Conservation (phyloP, 768 basidiomycete genomes). For the Lactarius sanguifluus region DNA sequence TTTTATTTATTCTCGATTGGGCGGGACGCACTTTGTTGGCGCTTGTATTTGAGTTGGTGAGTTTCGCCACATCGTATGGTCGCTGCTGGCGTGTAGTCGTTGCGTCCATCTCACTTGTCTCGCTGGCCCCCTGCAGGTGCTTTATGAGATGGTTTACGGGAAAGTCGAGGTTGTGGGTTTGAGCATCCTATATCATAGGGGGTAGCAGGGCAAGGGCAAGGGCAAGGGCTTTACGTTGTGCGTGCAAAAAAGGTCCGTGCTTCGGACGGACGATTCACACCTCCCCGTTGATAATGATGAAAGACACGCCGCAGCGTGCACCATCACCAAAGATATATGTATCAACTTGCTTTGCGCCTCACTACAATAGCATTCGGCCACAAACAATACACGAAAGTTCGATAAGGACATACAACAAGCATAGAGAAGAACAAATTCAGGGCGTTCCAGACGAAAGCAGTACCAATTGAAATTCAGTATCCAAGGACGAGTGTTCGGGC, state of each 20-base stretch:
- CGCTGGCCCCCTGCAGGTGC: not conserved
- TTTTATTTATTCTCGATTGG: not conserved
- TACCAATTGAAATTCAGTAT: not conserved
- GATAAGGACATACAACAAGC: not conserved
- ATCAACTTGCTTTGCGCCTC: not conserved
- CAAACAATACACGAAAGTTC: not conserved
- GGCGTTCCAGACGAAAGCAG: not conserved
- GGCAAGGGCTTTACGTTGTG: constrained; percentile 3
- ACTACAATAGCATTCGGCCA: not conserved
- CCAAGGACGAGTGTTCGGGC: not conserved
- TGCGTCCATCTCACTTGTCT: constrained; percentile 8
- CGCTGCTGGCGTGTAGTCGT: not conserved
- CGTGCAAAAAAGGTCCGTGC: not conserved
- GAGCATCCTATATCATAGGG: constrained; percentile 5
- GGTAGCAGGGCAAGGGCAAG: constrained; percentile 16
- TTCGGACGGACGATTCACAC: not conserved
- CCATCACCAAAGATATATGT: not conserved
- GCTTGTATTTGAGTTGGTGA: not conserved
- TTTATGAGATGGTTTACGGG: not conserved
- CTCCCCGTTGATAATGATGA: not conserved
- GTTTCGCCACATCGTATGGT: not conserved
- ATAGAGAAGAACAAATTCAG: not conserved
- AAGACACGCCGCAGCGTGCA: not conserved
- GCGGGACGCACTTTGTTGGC: constrained; percentile 6
- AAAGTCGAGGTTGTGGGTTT: constrained; percentile 4